Evolutionary conservation across 306 rosid genomes (phyloP), one percentile per base, ranked within the genome.

Genomic region (Cotoneaster glaucophyllus): DNA sequence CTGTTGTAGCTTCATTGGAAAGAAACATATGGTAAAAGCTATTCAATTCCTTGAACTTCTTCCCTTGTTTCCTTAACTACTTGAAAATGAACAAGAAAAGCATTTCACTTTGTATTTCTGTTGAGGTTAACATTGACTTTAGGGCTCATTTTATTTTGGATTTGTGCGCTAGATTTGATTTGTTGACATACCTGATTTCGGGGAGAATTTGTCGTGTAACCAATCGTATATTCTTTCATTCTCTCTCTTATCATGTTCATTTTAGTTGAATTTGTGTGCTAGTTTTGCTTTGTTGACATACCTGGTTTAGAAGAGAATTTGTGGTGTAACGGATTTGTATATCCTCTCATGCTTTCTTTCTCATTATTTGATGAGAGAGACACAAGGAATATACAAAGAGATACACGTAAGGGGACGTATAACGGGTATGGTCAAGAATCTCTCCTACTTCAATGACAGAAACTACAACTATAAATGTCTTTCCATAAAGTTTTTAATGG

Each of bases 1-100:
- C 61, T 24, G 14, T 14, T 56, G 29, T 52, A 24, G 44, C 77
- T 43, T 50, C 37, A 22, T 54, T 54, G 50, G 57, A 73, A 43
- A 19, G 18, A 71, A 26, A 73, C 65, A 72, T 22, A 28, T 73
- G 67, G 66, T 54, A 78, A 73, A 64, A 29, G 26, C 45, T 37
- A 18, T 41, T 69, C 50, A 67, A 45, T 19, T 69, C 69, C 45
- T 53, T 66, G 50, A 57, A 57, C 41, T 22, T n/a, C 37, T 43
- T 73, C 37, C 61, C 73, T 41, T 39, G 13, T 29, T 76, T 63
- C 44, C 17, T 59, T 10, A 53, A 61, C 52, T 18, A 3, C 31
- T 39, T 69, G 63, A 28, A 69, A 75, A 64, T 54, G 45, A 61
- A 22, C 45, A 22, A 28, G 14, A 19, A 63, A 34, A 17, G 48